Evolutionary conservation across 768 basidiomycete genomes (phyloP).

Genomic region (Termitomyces sp.): DNA sequence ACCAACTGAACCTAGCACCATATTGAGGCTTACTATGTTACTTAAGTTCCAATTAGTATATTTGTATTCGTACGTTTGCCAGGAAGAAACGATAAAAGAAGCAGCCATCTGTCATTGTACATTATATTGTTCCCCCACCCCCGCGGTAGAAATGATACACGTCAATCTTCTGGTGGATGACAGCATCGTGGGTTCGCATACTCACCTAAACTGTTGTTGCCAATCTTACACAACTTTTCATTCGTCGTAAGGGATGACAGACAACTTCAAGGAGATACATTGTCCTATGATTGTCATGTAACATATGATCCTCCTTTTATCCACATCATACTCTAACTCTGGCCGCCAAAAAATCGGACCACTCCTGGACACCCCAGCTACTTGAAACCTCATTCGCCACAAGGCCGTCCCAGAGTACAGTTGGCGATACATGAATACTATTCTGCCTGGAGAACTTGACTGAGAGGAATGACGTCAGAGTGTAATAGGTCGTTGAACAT

Average conservation of each 20-base stretch:
- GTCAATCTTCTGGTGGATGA: no score
- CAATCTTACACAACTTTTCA: not conserved
- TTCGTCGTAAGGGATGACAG: not conserved
- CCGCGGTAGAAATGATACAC: not conserved
- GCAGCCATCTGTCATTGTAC: not conserved
- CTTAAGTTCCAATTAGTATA: not conserved
- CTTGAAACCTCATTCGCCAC: slow-evolving; percentile 71
- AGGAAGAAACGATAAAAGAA: not conserved
- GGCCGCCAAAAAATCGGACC: slow-evolving; percentile 65
- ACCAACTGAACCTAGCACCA: not conserved
- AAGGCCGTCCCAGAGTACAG: slow-evolving; percentile 72
- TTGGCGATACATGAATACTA: slow-evolving; percentile 86
- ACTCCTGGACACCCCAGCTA: slow-evolving; percentile 77
- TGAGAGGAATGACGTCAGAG: slow-evolving; percentile 22
- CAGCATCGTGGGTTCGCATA: not conserved
- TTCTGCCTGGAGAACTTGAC: slow-evolving; percentile 93
- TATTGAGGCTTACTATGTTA: no score
- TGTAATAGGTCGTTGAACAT: not conserved
- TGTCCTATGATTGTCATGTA: not conserved
- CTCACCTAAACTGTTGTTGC: no score
- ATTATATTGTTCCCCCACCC: not conserved
- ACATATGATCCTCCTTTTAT: not conserved
- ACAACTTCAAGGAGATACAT: not conserved
- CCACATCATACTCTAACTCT: slow-evolving; percentile 41
- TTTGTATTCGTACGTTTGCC: not conserved